Evolutionary conservation across 352 stramenopile species (phyloP).

Genomic region (Lagenidium giganteum): DNA sequence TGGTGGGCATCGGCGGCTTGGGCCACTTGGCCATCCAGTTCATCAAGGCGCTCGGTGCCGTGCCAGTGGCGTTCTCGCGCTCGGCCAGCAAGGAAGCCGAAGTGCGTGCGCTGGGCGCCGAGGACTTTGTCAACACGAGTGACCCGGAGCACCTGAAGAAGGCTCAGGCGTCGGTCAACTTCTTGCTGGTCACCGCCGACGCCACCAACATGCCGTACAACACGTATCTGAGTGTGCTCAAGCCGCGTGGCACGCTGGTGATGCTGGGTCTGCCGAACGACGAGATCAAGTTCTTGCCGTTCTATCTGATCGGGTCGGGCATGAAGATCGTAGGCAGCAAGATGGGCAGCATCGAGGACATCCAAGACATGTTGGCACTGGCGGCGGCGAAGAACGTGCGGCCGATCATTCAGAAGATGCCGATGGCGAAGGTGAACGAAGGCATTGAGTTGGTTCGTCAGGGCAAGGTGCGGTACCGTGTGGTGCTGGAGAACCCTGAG

Average conservation of each 20-base stretch:
- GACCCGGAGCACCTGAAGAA: slow-evolving; percentile 17
- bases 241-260: slow-evolving; percentile 44
- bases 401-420: slow-evolving; percentile 42
- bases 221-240: slow-evolving; percentile 46
- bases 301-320: slow-evolving; percentile 31
- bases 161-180: slow-evolving; percentile 36
- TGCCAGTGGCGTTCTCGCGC: slow-evolving; percentile 40
- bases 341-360: slow-evolving; percentile 80
- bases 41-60: slow-evolving; percentile 35
- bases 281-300: slow-evolving; percentile 49
- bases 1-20: slow-evolving; percentile 64
- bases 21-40: slow-evolving; percentile 73
- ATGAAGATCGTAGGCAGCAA: slow-evolving; percentile 54
- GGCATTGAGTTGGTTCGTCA: slow-evolving; percentile 34
- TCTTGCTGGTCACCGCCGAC: slow-evolving; percentile 68
- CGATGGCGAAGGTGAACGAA: slow-evolving; percentile 41
- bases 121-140: slow-evolving; percentile 16
- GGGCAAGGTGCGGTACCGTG: slow-evolving; percentile 32
- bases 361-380: slow-evolving; percentile 84
- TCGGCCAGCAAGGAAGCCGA: slow-evolving; percentile 14
- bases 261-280: slow-evolving; percentile 63
- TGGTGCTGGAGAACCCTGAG: slow-evolving; percentile 52
- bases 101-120: slow-evolving; percentile 12
- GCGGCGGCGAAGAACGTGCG: slow-evolving; percentile 62
- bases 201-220: slow-evolving; percentile 43